Base-by-base conservation (phyloP, 208 protist species). In the Crithidia brevicula region DNA sequence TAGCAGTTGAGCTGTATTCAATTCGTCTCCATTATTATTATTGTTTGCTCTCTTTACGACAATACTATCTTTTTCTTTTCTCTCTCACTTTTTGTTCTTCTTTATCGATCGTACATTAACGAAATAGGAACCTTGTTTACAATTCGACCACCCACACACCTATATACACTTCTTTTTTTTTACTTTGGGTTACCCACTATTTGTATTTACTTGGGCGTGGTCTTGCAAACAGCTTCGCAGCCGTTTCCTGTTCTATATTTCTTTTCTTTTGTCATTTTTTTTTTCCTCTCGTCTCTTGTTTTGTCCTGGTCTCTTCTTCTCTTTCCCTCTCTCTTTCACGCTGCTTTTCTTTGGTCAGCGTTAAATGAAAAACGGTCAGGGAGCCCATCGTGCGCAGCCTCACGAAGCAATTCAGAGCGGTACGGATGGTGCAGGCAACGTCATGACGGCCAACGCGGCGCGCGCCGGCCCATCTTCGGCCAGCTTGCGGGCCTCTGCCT, bases 261-360 rank as follows among this genome's bases (percentile, higher is more conserved):
- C 50, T 63, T 61, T 28, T 23, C 42, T 25, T 25, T 10, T 61
- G 22, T 27, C 27, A 27, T 13, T 54, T 54, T 3, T 23, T 23
- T 28, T 51, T 51, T 15, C 30, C 20, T 30, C 30, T 51, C 50
- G 18, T 54, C 28, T 42, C 36, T 47, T 54, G 20, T 40, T 13
- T 57, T 43, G 30, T 38, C n/a, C 15, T 57, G 4, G 8, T 23
- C 60, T 23, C 58, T 7, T 28, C 52, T 10, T 58, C 42, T 66
- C 27, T 61, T 40, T 65, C 30, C 22, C 22, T 67, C 10, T 36
- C 42, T 59, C 43, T 69, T 54, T 58, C n/a, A n/a, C n/a, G n/a
- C n/a, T n/a, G n/a, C n/a, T 49, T 53, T 63, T 52, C 47, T 43
- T 10, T 22, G 13, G 10, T 63, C 31, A 28, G 4, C 23, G 18